Conservation (phyloP, 331 rosid species). For the Quercus phellos region DNA sequence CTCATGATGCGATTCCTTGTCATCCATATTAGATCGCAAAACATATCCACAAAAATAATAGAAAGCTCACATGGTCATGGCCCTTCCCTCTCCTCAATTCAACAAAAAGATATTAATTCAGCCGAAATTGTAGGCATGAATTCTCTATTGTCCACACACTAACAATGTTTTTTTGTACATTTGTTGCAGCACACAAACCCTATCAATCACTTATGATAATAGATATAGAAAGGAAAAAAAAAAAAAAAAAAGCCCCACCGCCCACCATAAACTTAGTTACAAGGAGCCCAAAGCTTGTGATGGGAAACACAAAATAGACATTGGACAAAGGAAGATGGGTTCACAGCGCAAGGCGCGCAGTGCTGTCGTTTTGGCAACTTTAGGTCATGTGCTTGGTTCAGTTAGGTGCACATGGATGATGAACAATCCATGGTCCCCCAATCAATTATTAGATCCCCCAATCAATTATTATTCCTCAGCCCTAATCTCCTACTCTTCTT, state of each 20-base stretch:
- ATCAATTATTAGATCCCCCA: conserved; percentile 12
- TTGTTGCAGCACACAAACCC: no score
- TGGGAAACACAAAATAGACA: neutral
- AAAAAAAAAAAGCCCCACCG: neutral
- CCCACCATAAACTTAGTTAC: no score
- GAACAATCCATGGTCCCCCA: neutral
- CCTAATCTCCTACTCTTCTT: neutral
- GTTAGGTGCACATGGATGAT: conserved; percentile 34
- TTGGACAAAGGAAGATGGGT: neutral
- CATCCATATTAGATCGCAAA: no score
- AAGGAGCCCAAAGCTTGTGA: neutral
- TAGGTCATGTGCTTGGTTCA: conserved; percentile 22
- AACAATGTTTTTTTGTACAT: no score
- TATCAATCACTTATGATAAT: no score
- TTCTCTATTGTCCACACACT: no score
- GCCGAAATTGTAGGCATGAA: no score
- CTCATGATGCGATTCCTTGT: no score
- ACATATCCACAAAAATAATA: no score
- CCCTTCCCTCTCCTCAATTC: no score
- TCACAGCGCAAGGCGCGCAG: conserved; percentile 16
- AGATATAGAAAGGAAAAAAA: neutral
- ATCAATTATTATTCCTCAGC: neutral
- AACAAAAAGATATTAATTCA: no score
- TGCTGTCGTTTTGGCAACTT: conserved; percentile 24
- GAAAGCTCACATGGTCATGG: no score